Conservation (phyloP, 768 basidiomycete genomes). For the Cantharellus cinnabarinus region DNA sequence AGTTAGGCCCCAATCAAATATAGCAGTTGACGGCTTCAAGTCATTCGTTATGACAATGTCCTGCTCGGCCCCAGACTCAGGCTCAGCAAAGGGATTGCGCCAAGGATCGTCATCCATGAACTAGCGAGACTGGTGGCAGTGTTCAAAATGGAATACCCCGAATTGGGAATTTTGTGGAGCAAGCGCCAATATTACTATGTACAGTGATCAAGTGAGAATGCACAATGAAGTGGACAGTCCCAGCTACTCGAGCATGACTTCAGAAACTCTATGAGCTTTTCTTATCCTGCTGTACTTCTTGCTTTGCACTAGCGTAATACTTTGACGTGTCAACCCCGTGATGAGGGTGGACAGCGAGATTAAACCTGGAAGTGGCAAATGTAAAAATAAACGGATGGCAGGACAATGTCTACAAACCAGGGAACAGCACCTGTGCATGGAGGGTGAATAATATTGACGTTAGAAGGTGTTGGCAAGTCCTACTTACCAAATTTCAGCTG, state of each 20-base stretch:
- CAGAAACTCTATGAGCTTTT: neutral
- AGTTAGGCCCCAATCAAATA: neutral
- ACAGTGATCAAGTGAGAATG: neutral
- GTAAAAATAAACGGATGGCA: neutral
- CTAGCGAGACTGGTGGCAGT: too few species aligned
- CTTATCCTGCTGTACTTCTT: neutral
- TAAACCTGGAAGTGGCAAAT: conserved; percentile 41
- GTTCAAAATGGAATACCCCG: neutral
- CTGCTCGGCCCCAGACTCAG: too few species aligned
- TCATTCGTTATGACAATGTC: neutral
- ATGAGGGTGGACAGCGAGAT: conserved; percentile 76
- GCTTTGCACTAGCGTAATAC: conserved; percentile 22
- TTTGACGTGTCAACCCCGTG: conserved; percentile 75
- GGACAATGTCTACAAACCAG: conserved; percentile 21
- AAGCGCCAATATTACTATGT: neutral
- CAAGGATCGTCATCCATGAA: neutral
- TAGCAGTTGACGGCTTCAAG: neutral
- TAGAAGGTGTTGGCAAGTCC: conserved; percentile 7
- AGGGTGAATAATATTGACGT: neutral
- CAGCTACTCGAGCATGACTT: neutral
- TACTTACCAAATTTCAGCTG: conserved; percentile 76
- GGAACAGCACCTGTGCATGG: conserved; percentile 39
- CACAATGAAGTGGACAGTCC: neutral
- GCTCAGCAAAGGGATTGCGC: conserved; percentile 1
- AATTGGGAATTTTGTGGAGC: neutral